Evolutionary conservation across 306 rosid species (phyloP).

Genomic region (Begonia peltatifolia): DNA sequence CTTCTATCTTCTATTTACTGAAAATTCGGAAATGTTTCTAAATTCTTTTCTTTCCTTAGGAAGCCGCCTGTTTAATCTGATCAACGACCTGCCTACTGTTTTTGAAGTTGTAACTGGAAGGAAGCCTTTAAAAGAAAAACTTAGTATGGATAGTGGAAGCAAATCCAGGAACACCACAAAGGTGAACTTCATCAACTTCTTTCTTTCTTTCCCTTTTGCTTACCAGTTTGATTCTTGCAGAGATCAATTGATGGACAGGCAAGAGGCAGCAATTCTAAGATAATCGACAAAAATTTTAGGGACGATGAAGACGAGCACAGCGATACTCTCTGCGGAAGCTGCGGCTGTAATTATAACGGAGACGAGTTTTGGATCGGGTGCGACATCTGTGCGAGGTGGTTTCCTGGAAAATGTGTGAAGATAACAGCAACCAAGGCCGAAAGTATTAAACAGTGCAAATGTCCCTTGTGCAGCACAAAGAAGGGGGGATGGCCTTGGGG

Average conservation of each 20-base stretch:
- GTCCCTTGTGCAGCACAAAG: conserved; percentile 31
- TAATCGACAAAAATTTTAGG: conserved; percentile 24
- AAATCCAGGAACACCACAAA: conserved; percentile 40
- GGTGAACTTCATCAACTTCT: conserved; percentile 15
- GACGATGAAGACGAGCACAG: conserved; percentile 40
- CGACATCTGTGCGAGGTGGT: conserved; percentile 55
- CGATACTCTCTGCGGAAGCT: conserved; percentile 48
- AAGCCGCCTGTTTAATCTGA: conserved; percentile 44
- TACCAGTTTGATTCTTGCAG: conserved; percentile 18
- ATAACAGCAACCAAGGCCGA: conserved; percentile 47
- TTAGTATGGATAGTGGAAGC: conserved; percentile 37
- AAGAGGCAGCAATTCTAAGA: conserved; percentile 28
- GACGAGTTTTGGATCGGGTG: conserved; percentile 58
- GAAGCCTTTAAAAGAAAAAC: conserved; percentile 34
- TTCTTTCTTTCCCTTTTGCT: not conserved
- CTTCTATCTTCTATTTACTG: too few species aligned
- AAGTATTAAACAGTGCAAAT: conserved; percentile 35
- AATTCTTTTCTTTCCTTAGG: conserved; percentile 21
- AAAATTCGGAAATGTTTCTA: too few species aligned
- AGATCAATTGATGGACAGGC: conserved; percentile 33
- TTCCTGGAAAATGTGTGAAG: conserved; percentile 51
- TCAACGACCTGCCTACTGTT: conserved; percentile 45
- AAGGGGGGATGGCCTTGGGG: too few species aligned
- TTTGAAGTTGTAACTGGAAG: conserved; percentile 47
- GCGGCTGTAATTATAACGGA: conserved; percentile 37